Evolutionary conservation across 106 monocot species (phyloP), one percentile per base, ranked within the genome.

Genomic region (Alisma plantagoaquatica): DNA sequence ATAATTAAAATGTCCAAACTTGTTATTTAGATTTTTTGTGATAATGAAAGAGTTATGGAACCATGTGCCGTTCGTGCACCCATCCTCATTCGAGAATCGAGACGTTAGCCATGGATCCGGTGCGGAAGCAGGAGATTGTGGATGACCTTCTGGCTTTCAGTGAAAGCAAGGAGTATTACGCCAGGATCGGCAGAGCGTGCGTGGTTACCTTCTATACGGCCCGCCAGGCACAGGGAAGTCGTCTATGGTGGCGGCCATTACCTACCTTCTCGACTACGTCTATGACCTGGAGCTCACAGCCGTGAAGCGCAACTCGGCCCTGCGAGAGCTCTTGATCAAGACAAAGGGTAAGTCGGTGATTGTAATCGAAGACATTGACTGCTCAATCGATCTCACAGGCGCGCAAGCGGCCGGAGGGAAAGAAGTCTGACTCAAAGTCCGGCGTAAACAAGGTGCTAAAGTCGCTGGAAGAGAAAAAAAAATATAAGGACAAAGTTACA

Each of bases 221-320:
- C 70, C 63, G 6, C 63, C 70, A 3, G 70, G 70, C 1, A 63
- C 70, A 8, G 70, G 70, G 16, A 61, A 70, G 47, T 54, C 61
- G 26, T 31, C 49, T 1, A 14, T 63, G 41, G 29, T 72, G 14
- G 57, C 64, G 6, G 64, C 64, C 56, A 72, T 72, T 50, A 58
- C 64, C 3, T 64, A 72, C 18, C 23, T 57, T 4, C 56, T 71
- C 24, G 49, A 63, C 31, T 71, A n/a, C n/a, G n/a, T n/a, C n/a
- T n/a, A n/a, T n/a, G n/a, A n/a, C n/a, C n/a, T n/a, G n/a, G n/a
- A n/a, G n/a, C n/a, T n/a, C n/a, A n/a, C n/a, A n/a, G n/a, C n/a
- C n/a, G n/a, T n/a, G n/a, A n/a, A n/a, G n/a, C n/a, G n/a, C n/a
- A n/a, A n/a, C n/a, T n/a, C n/a, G n/a, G n/a, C n/a, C n/a, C n/a